Conservation (phyloP, 225 moss, liverwort and hornwort species). For the Sphagnum contortum region DNA sequence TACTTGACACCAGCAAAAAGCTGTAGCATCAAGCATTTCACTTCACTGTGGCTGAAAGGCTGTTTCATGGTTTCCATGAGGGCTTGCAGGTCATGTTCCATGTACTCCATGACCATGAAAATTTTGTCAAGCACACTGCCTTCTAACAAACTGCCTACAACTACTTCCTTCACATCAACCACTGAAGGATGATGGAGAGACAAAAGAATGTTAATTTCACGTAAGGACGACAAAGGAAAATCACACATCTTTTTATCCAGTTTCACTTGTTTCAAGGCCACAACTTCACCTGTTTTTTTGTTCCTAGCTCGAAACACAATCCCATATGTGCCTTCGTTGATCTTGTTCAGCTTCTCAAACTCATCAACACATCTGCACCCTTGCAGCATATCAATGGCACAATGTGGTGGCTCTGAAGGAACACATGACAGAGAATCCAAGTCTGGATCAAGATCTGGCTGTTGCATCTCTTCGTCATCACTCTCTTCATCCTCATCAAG, state of each 20-base stretch:
- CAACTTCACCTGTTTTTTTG: slow-evolving; percentile 6
- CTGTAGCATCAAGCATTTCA: slow-evolving; percentile 8
- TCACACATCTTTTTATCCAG: not conserved
- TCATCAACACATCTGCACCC: slow-evolving; percentile 9
- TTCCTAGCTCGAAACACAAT: slow-evolving; percentile 8
- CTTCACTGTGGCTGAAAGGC: slow-evolving; percentile 4
- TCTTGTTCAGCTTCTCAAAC: slow-evolving; percentile 6
- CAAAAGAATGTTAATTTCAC: not conserved
- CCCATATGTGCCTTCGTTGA: slow-evolving; percentile 8
- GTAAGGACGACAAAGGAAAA: not conserved
- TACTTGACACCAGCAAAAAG: slow-evolving; percentile 8
- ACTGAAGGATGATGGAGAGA: slow-evolving; percentile 9
- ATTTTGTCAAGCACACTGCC: slow-evolving; percentile 68
- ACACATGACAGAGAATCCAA: slow-evolving; percentile 34
- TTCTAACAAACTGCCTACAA: not conserved
- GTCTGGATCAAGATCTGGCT: slow-evolving; percentile 73
- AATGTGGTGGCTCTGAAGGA: slow-evolving; percentile 17
- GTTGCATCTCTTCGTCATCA: slow-evolving; percentile 70
- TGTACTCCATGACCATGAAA: slow-evolving; percentile 14
- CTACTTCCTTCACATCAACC: slow-evolving; percentile 3
- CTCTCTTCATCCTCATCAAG: slow-evolving; percentile 62
- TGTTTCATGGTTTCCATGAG: not conserved
- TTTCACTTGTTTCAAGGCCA: slow-evolving; percentile 8
- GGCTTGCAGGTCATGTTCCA: slow-evolving; percentile 1
- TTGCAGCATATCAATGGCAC: slow-evolving; percentile 3